Evolutionary conservation across 257 asterid species (phyloP).

Genomic region (Solanum pennellii): DNA sequence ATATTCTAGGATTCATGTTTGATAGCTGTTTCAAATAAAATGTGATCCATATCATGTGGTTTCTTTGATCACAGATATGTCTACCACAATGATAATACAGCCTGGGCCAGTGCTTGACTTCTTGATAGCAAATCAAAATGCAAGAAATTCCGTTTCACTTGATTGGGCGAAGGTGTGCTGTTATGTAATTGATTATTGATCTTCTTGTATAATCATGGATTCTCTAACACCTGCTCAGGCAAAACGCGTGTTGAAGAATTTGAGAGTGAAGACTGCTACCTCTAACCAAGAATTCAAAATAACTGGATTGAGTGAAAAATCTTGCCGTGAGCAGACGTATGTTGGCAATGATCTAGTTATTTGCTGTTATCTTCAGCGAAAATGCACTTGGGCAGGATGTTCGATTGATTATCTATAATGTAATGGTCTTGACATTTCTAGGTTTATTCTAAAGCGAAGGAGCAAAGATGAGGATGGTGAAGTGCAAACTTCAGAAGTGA

Average conservation of each 20-base stretch:
- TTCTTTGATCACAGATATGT: conserved; percentile 44
- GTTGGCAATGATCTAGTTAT: background rate
- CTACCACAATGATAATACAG: conserved; percentile 79
- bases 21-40: background rate
- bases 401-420: background rate
- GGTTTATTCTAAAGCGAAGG: conserved; percentile 61
- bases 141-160: conserved; percentile 47
- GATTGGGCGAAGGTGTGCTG: conserved; percentile 70
- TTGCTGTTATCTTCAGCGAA: conserved; percentile 1
- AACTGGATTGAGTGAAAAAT: conserved; percentile 66
- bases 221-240: conserved; percentile 35
- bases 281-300: conserved; percentile 76
- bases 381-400: background rate
- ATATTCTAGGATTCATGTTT: background rate
- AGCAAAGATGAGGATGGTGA: conserved; percentile 49
- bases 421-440: conserved; percentile 8
- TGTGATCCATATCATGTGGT: background rate
- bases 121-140: conserved; percentile 61
- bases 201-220: background rate
- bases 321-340: conserved; percentile 63
- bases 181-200: background rate
- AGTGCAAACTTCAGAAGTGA: conserved; percentile 38
- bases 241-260: conserved; percentile 61
- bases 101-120: conserved; percentile 76
- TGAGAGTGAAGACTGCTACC: conserved; percentile 57